phyloP scores from a whole-genome alignment of 148 eudicot species.

The Talinum fruticosum region DNA sequence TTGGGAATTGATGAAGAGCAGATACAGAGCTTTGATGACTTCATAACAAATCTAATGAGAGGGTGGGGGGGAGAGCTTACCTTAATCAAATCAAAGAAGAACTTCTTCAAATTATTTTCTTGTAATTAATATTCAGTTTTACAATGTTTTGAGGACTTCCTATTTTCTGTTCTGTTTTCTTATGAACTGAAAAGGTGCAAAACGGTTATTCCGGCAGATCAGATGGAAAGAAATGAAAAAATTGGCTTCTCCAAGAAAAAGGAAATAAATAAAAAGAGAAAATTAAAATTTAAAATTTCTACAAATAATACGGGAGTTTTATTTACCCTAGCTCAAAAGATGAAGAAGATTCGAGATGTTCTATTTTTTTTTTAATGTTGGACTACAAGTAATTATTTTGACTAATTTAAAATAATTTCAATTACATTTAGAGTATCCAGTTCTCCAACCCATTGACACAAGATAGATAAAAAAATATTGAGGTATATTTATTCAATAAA shows the following conservation, averaged over 20 bases:
- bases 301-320: no score
- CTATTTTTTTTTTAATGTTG: no score
- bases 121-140: background rate
- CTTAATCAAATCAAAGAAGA: background rate
- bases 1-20: background rate
- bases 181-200: conserved; percentile 1
- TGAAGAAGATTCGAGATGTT: no score
- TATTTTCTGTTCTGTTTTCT: conserved; percentile 3
- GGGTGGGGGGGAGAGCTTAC: background rate
- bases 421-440: no score
- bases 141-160: background rate
- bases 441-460: background rate
- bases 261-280: no score
- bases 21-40: background rate
- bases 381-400: no score
- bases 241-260: no score
- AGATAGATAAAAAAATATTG: no score
- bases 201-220: conserved; percentile 39
- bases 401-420: background rate
- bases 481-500: no score
- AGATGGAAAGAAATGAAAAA: no score
- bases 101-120: background rate
- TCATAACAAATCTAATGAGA: background rate
- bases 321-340: no score
- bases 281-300: no score